Evolutionary conservation across 75 land plant species (phyloP).

Genomic region (Cryptomeria japonica): DNA sequence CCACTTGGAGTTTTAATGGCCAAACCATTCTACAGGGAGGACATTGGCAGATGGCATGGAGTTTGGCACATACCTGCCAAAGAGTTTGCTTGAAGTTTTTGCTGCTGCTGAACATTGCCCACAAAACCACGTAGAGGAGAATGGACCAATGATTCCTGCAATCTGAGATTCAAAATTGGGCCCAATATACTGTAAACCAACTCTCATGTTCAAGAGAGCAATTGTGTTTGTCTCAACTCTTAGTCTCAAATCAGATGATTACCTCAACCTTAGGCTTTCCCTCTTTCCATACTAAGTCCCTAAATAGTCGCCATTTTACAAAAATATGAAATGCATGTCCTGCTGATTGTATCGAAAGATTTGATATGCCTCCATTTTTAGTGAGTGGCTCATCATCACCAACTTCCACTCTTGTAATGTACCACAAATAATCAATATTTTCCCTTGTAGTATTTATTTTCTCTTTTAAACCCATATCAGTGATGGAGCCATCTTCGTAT

Average conservation of each 20-base stretch:
- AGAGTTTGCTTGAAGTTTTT: too few relatives aligned
- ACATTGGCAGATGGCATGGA: too few relatives aligned
- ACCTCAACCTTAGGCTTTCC: slow-evolving; percentile 49
- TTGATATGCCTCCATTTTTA: slow-evolving; percentile 1
- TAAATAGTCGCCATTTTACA: slow-evolving; percentile 33
- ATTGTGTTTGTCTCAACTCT: slow-evolving; percentile 73
- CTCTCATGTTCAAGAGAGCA: slow-evolving; percentile 72
- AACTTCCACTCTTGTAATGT: slow-evolving; percentile 46
- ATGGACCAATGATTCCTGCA: slow-evolving; percentile 87
- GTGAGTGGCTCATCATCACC: slow-evolving; percentile 14
- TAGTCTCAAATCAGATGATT: slow-evolving; percentile 41
- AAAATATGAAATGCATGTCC: slow-evolving; percentile 39
- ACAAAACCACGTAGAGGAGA: slow-evolving; percentile 59
- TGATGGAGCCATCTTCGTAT: slow-evolving; percentile 18
- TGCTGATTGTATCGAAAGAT: slow-evolving; percentile 1
- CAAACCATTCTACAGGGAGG: too few relatives aligned
- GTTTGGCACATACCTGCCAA: too few relatives aligned
- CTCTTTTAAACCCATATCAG: slow-evolving; percentile 35
- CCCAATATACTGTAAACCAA: slow-evolving; percentile 90
- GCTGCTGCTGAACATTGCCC: too few relatives aligned
- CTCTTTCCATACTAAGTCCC: slow-evolving; percentile 59
- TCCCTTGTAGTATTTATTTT: slow-evolving; percentile 65
- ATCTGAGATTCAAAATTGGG: slow-evolving; percentile 84
- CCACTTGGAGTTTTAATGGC: too few relatives aligned
- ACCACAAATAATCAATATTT: slow-evolving; percentile 71